These are phyloP conservation scores for Heritiera fomes DNA, from an alignment of 345 rosid species.

Conservation along the genomic window DNA sequence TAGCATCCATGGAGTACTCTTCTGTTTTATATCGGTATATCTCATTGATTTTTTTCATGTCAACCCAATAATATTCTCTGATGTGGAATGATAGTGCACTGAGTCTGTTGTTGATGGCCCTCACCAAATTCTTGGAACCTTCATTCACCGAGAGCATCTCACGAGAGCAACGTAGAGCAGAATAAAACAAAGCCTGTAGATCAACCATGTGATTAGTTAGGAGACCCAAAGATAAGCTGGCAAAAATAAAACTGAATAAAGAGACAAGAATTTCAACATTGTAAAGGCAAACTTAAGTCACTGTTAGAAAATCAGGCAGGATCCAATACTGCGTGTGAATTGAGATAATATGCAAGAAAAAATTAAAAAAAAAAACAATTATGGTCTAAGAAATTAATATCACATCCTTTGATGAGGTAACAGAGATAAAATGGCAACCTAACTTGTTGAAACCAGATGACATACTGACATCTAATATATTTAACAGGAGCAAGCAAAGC, in stretches of 20 bases:
- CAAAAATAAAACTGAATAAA: not conserved
- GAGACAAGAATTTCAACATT: constrained; percentile 1
- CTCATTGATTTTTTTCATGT: constrained; percentile 81
- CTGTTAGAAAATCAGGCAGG: not conserved
- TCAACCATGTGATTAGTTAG: not conserved
- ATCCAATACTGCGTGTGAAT: not conserved
- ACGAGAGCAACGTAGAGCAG: constrained; percentile 73
- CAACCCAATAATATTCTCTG: constrained; percentile 89
- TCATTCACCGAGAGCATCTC: constrained; percentile 70
- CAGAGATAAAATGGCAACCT: not conserved
- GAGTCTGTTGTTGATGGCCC: constrained; percentile 75
- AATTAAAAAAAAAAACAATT: too few relatives aligned
- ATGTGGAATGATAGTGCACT: constrained; percentile 88
- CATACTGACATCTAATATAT: not conserved
- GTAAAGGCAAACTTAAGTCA: not conserved
- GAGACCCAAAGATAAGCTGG: not conserved
- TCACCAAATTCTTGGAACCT: constrained; percentile 67
- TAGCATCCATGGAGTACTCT: constrained; percentile 83
- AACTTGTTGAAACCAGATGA: not conserved
- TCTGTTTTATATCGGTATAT: constrained; percentile 88
- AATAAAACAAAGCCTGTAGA: constrained; percentile 73
- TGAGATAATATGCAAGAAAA: not conserved
- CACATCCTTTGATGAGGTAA: not conserved
- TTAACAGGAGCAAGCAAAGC: not conserved
- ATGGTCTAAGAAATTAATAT: not conserved